Percentiles rank a stretch among this genome's conserved stretches.
Evolutionary conservation across 2,329 filamentous ascomycete genomes (phyloP).

Genomic region (Chrysoporthe puriensis): DNA sequence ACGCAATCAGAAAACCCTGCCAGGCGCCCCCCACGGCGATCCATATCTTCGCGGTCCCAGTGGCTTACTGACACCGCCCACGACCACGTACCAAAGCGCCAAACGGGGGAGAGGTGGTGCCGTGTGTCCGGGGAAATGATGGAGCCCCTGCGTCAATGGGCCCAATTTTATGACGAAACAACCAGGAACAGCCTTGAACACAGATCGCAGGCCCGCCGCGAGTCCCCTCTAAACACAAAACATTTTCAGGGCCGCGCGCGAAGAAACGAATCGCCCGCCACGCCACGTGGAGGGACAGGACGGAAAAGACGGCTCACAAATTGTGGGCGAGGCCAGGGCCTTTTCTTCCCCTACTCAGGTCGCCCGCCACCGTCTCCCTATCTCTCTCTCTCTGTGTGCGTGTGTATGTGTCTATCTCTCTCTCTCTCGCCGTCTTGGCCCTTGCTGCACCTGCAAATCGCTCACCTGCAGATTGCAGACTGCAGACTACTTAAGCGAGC

Average conservation of each 20-base stretch:
- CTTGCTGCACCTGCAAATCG: too few relatives aligned
- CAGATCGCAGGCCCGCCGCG: background rate
- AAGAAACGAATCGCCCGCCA: background rate
- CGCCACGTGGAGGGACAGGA: too few relatives aligned
- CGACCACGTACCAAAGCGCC: background rate
- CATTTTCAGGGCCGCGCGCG: background rate
- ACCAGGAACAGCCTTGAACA: background rate
- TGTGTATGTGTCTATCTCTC: too few relatives aligned
- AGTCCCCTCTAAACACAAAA: background rate
- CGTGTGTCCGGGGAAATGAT: conserved; percentile 2
- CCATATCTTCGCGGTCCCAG: background rate
- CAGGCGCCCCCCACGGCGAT: background rate
- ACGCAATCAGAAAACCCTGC: too few relatives aligned
- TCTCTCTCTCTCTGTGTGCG: too few relatives aligned
- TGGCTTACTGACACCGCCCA: too few relatives aligned
- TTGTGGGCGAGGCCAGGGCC: too few relatives aligned
- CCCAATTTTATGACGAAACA: conserved; percentile 14
- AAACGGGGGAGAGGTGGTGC: background rate
- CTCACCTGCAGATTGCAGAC: background rate
- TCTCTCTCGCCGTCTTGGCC: too few relatives aligned
- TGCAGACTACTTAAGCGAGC: background rate
- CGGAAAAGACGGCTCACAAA: too few relatives aligned
- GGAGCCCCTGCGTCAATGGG: conserved; percentile 10
- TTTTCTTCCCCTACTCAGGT: too few relatives aligned
- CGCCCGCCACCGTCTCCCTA: too few relatives aligned